Percentiles rank a stretch among this genome's conserved stretches.
phyloP scores from a whole-genome alignment of 2,329 filamentous ascomycete genomes.

The Pyricularia grisea region DNA sequence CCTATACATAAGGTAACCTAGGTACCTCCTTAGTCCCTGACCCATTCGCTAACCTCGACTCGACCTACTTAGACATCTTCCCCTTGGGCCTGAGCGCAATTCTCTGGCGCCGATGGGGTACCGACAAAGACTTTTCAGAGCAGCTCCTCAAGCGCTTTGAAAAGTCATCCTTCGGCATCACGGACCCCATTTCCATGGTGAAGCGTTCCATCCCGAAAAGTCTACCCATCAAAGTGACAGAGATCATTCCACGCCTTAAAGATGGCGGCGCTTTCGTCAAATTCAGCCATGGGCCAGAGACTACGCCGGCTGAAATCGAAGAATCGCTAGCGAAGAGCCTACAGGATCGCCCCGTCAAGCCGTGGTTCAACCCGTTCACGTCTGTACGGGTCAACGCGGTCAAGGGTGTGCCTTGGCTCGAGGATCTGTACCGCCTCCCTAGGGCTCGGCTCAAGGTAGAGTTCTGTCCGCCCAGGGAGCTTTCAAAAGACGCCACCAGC shows the following conservation, averaged over 20 bases:
- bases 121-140: constrained; percentile 38
- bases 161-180: constrained; percentile 35
- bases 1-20: too few species aligned
- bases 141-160: constrained; percentile 41
- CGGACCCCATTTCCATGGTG: constrained; percentile 44
- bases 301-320: constrained; percentile 26
- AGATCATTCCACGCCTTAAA: constrained; percentile 75
- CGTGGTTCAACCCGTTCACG: constrained; percentile 83
- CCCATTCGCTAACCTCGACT: neutral
- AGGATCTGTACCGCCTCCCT: constrained; percentile 80
- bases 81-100: constrained; percentile 58
- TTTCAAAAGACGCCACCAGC: constrained; percentile 41
- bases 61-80: constrained; percentile 57
- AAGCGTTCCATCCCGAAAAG: constrained; percentile 54
- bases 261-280: constrained; percentile 94
- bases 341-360: constrained; percentile 61
- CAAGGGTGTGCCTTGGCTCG: constrained; percentile 81
- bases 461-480: constrained; percentile 66
- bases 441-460: constrained; percentile 70
- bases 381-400: constrained; percentile 65
- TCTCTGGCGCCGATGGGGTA: constrained; percentile 33
- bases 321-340: constrained; percentile 53
- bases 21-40: neutral
- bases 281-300: constrained; percentile 41
- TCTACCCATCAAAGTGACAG: constrained; percentile 60